Conservation (phyloP, 108 stramenopile genomes). For the Pseudonitzschia pungens region DNA sequence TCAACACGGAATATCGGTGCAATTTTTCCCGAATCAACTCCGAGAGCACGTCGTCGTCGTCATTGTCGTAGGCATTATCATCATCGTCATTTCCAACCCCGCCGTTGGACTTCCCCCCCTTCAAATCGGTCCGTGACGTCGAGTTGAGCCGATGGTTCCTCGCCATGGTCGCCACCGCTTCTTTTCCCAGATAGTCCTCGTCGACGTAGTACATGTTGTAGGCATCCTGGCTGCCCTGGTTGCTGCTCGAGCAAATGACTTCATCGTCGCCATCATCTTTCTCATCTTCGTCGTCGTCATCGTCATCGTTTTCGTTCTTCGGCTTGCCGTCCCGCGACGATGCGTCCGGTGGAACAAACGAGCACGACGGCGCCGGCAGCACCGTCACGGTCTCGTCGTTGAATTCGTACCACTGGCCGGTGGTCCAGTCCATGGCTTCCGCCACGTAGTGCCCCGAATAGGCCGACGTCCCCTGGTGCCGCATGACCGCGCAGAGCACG, state of each 20-base stretch:
- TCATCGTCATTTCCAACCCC: no score
- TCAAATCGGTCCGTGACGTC: not conserved
- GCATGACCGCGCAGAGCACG: constrained; percentile 75
- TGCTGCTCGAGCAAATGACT: no score
- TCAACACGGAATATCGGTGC: constrained; percentile 14
- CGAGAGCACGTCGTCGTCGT: constrained; percentile 22
- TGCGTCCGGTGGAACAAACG: constrained; percentile 43
- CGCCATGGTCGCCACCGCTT: constrained; percentile 18
- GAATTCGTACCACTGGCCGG: constrained; percentile 84
- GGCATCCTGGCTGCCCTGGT: constrained; percentile 67
- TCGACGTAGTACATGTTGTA: constrained; percentile 90
- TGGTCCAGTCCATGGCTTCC: constrained; percentile 84
- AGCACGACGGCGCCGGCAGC: constrained; percentile 50
- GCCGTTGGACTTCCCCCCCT: not conserved
- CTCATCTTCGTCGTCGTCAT: not conserved
- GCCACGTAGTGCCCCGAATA: constrained; percentile 85
- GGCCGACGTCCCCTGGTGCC: constrained; percentile 80
- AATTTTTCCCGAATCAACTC: constrained; percentile 30
- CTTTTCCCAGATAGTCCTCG: constrained; percentile 52
- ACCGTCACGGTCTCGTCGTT: constrained; percentile 78
- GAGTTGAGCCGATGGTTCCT: constrained; percentile 21
- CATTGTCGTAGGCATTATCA: no score
- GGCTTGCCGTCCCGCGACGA: no score
- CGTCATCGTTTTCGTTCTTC: constrained; percentile 7
- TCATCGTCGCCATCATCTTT: not conserved